These are phyloP conservation scores for Aureobasidium sp. DNA, from an alignment of 2,329 filamentous ascomycete species.

Conservation along the genomic window DNA sequence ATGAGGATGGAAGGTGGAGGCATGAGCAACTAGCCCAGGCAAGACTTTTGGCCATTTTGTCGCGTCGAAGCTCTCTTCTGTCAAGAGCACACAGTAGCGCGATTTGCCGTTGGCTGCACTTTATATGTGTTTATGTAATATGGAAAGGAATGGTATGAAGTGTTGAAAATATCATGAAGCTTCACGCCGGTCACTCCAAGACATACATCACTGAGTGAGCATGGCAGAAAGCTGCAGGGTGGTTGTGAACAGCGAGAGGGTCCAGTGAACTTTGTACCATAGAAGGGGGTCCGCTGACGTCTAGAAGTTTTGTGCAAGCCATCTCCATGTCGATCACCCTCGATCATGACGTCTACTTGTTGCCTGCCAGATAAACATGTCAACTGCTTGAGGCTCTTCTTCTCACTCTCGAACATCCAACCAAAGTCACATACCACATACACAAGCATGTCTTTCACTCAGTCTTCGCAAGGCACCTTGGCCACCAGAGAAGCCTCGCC, in stretches of 20 bases:
- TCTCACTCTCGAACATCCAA: background rate
- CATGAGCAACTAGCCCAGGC: no score
- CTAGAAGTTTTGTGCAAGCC: background rate
- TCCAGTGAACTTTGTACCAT: no score
- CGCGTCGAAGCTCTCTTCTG: no score
- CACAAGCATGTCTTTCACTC: background rate
- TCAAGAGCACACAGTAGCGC: no score
- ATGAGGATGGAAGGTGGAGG: no score
- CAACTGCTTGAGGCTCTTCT: background rate
- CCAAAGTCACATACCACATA: background rate
- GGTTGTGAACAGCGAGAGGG: background rate
- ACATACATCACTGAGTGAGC: no score
- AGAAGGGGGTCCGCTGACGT: background rate
- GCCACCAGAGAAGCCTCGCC: background rate
- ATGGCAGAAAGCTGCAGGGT: background rate
- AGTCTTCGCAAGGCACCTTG: conserved; percentile 1
- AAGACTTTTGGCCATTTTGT: no score
- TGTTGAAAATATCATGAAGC: no score
- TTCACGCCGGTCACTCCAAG: no score
- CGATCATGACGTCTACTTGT: background rate
- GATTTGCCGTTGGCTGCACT: no score
- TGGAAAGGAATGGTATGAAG: no score
- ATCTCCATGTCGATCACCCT: background rate
- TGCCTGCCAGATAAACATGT: background rate
- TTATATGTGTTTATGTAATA: no score